These are phyloP conservation scores for Parachaetomium inaequale DNA, from an alignment of 495 filamentous ascomycete species.

Conservation along the genomic window DNA sequence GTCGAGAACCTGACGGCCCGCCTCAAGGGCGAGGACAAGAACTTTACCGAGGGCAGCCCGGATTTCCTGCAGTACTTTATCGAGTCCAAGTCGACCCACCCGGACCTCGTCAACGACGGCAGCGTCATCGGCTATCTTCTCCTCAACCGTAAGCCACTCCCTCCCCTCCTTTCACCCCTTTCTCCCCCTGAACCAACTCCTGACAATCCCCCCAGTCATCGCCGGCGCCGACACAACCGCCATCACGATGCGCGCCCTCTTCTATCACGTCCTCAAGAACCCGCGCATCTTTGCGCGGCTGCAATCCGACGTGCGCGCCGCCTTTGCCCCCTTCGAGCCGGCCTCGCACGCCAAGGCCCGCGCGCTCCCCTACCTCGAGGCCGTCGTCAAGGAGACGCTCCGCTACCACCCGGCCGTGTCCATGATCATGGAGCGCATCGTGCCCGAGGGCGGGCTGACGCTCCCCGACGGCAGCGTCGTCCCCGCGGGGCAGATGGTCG, in stretches of 20 bases:
- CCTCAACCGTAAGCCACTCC: slow-evolving; percentile 31
- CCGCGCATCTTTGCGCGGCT: slow-evolving; percentile 29
- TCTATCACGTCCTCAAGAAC: slow-evolving; percentile 38
- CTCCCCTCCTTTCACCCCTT: neutral
- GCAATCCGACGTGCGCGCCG: slow-evolving; percentile 21
- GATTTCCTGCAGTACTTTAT: slow-evolving; percentile 35
- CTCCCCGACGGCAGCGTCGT: slow-evolving; percentile 52
- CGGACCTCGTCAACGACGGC: slow-evolving; percentile 28
- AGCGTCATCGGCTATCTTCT: slow-evolving; percentile 27
- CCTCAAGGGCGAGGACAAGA: slow-evolving; percentile 24
- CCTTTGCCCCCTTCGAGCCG: slow-evolving; percentile 10
- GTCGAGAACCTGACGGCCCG: slow-evolving; percentile 23
- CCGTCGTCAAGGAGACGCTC: slow-evolving; percentile 57
- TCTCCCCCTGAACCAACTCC: neutral
- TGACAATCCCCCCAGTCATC: slow-evolving; percentile 27
- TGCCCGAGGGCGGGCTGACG: slow-evolving; percentile 49
- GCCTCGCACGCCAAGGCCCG: slow-evolving; percentile 24
- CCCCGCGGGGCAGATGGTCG: slow-evolving; percentile 44
- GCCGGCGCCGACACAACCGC: slow-evolving; percentile 47
- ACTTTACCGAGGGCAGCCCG: slow-evolving; percentile 17
- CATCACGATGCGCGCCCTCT: slow-evolving; percentile 34
- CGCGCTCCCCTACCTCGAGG: slow-evolving; percentile 54
- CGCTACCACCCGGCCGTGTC: slow-evolving; percentile 55
- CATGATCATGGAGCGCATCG: slow-evolving; percentile 54
- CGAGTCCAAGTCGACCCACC: slow-evolving; percentile 28